A percentile compares a stretch with the other conserved stretches of the same genome.
These are phyloP conservation scores for Aegilops speltoides DNA, from an alignment of 176 grass and related monocot genomes.

Conservation along the genomic window DNA sequence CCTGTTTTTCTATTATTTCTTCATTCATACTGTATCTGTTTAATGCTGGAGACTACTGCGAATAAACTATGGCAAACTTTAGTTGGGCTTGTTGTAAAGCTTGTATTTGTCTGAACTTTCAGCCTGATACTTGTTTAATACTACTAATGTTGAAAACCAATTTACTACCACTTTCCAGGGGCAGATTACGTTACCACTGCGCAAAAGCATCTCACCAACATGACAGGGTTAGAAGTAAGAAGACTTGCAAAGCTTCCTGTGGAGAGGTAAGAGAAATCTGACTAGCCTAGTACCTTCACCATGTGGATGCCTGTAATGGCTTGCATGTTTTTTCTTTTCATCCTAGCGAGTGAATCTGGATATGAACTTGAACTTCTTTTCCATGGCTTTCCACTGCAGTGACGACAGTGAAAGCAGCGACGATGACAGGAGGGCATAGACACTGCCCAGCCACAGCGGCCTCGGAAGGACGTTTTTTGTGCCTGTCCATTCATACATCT, in stretches of 20 bases:
- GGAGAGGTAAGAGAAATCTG: constrained; percentile 58
- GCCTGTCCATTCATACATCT: neutral
- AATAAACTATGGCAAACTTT: neutral
- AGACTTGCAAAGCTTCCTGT: constrained; percentile 92
- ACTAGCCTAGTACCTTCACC: neutral
- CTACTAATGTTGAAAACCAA: neutral
- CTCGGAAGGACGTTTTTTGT: neutral
- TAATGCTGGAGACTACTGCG: neutral
- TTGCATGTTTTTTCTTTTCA: neutral
- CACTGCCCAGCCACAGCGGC: neutral
- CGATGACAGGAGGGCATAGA: constrained; percentile 52
- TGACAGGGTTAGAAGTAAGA: constrained; percentile 90
- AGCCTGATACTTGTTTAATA: neutral
- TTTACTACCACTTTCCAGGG: constrained; percentile 48
- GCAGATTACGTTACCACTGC: constrained; percentile 75
- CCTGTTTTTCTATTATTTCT: neutral
- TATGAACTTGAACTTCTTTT: constrained; percentile 12
- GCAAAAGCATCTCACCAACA: constrained; percentile 68
- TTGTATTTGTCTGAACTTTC: neutral
- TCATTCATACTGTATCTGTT: neutral
- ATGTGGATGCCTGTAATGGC: neutral
- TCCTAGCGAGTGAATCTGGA: neutral
- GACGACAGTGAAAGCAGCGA: constrained; percentile 86
- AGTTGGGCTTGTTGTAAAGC: neutral
- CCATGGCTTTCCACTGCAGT: constrained; percentile 40